Base-by-base conservation (phyloP, 1,139 yeast genomes). In the Geotrichum klebahnii region DNA sequence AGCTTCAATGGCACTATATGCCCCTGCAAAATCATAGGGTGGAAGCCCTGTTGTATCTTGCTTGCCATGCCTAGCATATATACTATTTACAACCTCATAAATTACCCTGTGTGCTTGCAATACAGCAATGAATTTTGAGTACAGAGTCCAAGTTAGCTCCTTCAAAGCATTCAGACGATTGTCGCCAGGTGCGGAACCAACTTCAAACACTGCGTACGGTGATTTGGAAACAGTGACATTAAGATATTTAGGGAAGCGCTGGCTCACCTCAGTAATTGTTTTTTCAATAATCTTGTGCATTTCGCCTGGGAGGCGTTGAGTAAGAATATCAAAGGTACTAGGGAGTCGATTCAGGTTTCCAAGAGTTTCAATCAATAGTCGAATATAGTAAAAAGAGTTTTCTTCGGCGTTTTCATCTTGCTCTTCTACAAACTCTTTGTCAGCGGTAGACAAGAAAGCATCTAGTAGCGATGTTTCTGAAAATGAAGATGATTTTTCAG, bases 31-130 rank as follows among this genome's bases (percentile, higher is more conserved):
- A 52, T 76, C 76, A 57, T 77, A 77, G 16, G 55, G 55, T n/a
- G 56, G 48, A 14, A 58, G 46, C 17, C 57, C 62, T n/a, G 48
- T 46, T 8, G 48, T 54, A 19, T 55, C 55, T 14, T 55, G 55
- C 5, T 53, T 47, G 36, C 52, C 43, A 47, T 55, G 57, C n/a
- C 61, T 46, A 12, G 59, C 59, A 2, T 69, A 57, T 12, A 74
- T 59, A 2, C 64, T 59, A 43, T 67, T 61, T 2, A 77, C 76
- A 9, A 82, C 76, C 55, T 81, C 88, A 54, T 73, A 72, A 2
- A 88, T 74, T 1, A 83, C 81, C 46, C 84, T 73, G 61, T 86
- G 90, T 32, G 79, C 78, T 67, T 87, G 95, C 23, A 87, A 66
- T 5, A 85, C 81, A 19, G 81, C 75, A 49, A 84, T 68, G 50